Percentiles rank a stretch among this genome's conserved stretches.
phyloP scores from a whole-genome alignment of 1,139 yeast species.

The Chernovozyma aurita region DNA sequence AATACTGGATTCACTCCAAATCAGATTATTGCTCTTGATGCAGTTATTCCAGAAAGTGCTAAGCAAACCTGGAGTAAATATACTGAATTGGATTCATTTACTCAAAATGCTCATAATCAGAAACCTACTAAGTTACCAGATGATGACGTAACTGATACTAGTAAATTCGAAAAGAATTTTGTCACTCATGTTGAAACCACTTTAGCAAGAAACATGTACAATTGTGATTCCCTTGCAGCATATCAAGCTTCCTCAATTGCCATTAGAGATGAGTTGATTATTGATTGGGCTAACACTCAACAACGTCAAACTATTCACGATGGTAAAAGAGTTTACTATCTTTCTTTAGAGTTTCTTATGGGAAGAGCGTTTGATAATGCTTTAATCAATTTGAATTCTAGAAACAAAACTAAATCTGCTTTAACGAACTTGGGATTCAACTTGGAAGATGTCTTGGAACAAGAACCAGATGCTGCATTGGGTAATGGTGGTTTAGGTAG shows the following conservation, averaged over 20 bases:
- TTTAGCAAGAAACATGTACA: conserved; percentile 83
- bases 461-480: conserved; percentile 91
- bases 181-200: conserved; percentile 87
- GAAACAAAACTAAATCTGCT: conserved; percentile 50
- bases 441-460: conserved; percentile 77
- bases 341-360: conserved; percentile 88
- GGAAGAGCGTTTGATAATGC: conserved; percentile 96
- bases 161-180: conserved; percentile 61
- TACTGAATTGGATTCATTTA: conserved; percentile 31
- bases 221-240: conserved; percentile 89
- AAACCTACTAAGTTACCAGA: conserved; percentile 28
- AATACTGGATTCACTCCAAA: conserved; percentile 89
- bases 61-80: conserved; percentile 75
- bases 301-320: conserved; percentile 82
- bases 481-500: conserved; percentile 97
- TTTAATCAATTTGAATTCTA: conserved; percentile 63
- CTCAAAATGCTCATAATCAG: neutral
- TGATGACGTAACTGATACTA: conserved; percentile 42
- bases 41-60: conserved; percentile 73
- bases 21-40: conserved; percentile 79
- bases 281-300: conserved; percentile 93
- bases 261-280: conserved; percentile 72
- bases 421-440: conserved; percentile 79
- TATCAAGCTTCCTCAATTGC: conserved; percentile 84
- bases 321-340: conserved; percentile 82